phyloP scores from a whole-genome alignment of 148 eudicot genomes.

The Talinum fruticosum region DNA sequence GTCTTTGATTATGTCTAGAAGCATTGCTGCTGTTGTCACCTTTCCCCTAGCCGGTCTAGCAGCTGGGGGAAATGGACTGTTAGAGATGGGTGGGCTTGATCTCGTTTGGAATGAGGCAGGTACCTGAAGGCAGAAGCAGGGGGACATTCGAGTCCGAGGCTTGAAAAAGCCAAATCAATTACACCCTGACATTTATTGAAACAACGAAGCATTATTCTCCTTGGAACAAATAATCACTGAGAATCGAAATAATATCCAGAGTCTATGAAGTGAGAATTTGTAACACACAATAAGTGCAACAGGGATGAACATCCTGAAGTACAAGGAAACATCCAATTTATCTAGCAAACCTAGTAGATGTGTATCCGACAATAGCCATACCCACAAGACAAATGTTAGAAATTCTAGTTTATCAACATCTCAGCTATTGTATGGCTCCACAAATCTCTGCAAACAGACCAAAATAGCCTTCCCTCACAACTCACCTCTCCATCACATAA shows the following conservation, averaged over 20 bases:
- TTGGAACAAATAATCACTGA: neutral
- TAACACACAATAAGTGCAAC: neutral
- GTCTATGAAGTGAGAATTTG: neutral
- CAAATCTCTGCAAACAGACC: no score
- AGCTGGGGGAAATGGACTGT: slow-evolving; percentile 62
- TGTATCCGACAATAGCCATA: neutral
- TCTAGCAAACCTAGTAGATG: neutral
- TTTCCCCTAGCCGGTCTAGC: slow-evolving; percentile 61
- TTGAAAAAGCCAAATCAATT: slow-evolving; percentile 73
- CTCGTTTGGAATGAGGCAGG: slow-evolving; percentile 53
- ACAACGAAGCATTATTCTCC: neutral
- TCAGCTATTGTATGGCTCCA: neutral
- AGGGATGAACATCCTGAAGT: neutral
- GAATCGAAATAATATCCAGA: no score
- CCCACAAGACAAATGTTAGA: neutral
- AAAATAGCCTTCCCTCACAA: no score
- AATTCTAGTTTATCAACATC: neutral
- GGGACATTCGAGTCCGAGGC: slow-evolving; percentile 54
- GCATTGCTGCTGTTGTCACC: slow-evolving; percentile 62
- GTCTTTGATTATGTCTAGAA: slow-evolving; percentile 75
- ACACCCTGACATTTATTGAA: slow-evolving; percentile 51
- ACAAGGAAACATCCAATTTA: neutral
- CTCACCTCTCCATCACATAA: no score
- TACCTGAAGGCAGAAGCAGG: slow-evolving; percentile 88
- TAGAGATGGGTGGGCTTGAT: slow-evolving; percentile 52